Conservation (phyloP, 495 filamentous ascomycete species). For the Aspergillus funiculosus region DNA sequence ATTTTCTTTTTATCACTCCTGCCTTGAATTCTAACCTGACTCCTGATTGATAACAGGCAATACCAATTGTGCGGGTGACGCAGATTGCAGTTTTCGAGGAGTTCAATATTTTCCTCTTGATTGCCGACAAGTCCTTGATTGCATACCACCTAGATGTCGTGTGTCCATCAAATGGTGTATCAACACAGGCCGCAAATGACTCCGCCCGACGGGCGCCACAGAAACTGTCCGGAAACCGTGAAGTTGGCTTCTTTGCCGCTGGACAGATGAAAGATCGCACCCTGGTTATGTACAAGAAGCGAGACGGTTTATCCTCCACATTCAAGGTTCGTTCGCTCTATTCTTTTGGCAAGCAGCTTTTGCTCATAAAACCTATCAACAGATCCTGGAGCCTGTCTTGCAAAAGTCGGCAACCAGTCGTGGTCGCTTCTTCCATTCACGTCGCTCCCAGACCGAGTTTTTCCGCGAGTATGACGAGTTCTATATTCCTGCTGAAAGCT, state of each 20-base stretch:
- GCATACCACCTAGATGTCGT: slow-evolving; percentile 92
- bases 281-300: slow-evolving; percentile 94
- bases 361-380: background rate
- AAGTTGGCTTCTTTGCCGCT: slow-evolving; percentile 93
- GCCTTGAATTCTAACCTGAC: no score
- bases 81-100: slow-evolving; percentile 95
- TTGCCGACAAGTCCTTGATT: slow-evolving; percentile 84
- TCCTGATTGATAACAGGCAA: slow-evolving; percentile 54
- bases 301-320: slow-evolving; percentile 80
- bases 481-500: slow-evolving; percentile 96
- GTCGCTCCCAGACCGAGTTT: slow-evolving; percentile 77
- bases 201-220: slow-evolving; percentile 72
- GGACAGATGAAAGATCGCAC: slow-evolving; percentile 95
- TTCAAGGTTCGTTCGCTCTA: slow-evolving; percentile 59
- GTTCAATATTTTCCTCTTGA: slow-evolving; percentile 83
- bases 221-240: slow-evolving; percentile 77
- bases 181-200: slow-evolving; percentile 50
- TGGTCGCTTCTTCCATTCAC: slow-evolving; percentile 59
- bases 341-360: background rate
- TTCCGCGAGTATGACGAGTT: slow-evolving; percentile 99
- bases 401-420: slow-evolving; percentile 61
- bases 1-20: background rate
- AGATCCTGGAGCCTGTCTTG: slow-evolving; percentile 87
- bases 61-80: slow-evolving; percentile 69
- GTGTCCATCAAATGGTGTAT: slow-evolving; percentile 62